phyloP scores from a whole-genome alignment of 2,329 filamentous ascomycete species.

The Coniochaeta sp. region DNA sequence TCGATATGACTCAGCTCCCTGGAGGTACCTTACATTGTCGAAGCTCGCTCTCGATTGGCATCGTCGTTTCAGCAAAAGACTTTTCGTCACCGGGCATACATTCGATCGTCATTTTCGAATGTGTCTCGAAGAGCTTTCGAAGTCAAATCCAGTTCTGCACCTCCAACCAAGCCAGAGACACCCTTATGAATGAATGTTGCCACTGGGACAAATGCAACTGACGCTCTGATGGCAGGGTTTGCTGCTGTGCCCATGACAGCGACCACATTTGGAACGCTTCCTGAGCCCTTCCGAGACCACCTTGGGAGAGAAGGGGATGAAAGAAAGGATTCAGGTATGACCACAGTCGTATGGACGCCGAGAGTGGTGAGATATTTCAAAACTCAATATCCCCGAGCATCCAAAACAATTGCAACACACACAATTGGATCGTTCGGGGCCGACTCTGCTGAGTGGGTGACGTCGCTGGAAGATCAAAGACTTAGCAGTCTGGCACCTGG shows the following conservation, averaged over 20 bases:
- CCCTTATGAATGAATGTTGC: not conserved
- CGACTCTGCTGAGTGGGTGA: not conserved
- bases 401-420: not conserved
- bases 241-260: not conserved
- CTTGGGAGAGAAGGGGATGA: no score
- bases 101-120: no score
- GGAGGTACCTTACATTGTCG: no score
- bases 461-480: not conserved
- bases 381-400: not conserved
- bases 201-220: not conserved
- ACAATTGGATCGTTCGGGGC: not conserved
- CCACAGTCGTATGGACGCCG: not conserved
- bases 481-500: not conserved
- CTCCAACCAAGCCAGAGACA: no score
- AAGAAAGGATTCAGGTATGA: no score
- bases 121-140: no score
- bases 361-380: not conserved
- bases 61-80: no score
- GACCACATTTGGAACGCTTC: not conserved
- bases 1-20: no score
- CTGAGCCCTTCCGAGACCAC: not conserved
- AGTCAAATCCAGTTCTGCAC: no score
- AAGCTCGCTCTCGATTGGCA: no score
- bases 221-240: not conserved
- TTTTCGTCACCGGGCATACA: no score